Evolutionary conservation across 768 basidiomycete species (phyloP).

Genomic region (Lactarius psammicola): DNA sequence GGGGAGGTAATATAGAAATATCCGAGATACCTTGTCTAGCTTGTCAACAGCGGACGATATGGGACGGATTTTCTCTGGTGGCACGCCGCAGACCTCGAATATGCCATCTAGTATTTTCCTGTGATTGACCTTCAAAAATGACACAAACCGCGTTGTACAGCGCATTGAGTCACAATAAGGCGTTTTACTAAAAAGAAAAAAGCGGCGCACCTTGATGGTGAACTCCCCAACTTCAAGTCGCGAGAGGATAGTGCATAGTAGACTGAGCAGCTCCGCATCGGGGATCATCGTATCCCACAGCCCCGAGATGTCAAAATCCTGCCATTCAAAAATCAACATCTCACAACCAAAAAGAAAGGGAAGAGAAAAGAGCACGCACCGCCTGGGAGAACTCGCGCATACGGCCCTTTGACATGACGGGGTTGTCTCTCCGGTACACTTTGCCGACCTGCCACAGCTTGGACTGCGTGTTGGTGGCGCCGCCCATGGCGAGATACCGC

Average conservation of each 20-base stretch:
- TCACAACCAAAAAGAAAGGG: not conserved
- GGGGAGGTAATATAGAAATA: too few species aligned
- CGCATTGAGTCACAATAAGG: not conserved
- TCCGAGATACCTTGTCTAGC: conserved; percentile 93
- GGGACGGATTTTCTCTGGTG: conserved; percentile 79
- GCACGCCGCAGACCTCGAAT: conserved; percentile 95
- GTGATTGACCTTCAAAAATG: conserved; percentile 74
- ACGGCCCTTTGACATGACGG: conserved; percentile 95
- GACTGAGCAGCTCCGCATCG: conserved; percentile 84
- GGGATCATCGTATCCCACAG: conserved; percentile 96
- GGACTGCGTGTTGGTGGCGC: conserved; percentile 66
- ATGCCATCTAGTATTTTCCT: conserved; percentile 96
- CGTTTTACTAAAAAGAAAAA: not conserved
- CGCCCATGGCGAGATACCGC: conserved; percentile 91
- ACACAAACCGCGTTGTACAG: not conserved
- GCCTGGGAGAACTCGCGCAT: conserved; percentile 99
- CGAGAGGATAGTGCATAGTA: conserved; percentile 77
- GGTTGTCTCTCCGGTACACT: conserved; percentile 94
- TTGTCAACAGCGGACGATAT: conserved; percentile 99
- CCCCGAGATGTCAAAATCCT: conserved; percentile 97
- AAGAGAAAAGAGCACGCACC: conserved; percentile 43
- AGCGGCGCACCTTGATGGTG: conserved; percentile 73
- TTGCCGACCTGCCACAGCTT: conserved; percentile 99
- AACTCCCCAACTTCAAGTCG: conserved; percentile 91
- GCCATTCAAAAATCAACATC: conserved; percentile 3